Conservation (phyloP, 2,329 filamentous ascomycete genomes). For the Botrytis paeoniae region DNA sequence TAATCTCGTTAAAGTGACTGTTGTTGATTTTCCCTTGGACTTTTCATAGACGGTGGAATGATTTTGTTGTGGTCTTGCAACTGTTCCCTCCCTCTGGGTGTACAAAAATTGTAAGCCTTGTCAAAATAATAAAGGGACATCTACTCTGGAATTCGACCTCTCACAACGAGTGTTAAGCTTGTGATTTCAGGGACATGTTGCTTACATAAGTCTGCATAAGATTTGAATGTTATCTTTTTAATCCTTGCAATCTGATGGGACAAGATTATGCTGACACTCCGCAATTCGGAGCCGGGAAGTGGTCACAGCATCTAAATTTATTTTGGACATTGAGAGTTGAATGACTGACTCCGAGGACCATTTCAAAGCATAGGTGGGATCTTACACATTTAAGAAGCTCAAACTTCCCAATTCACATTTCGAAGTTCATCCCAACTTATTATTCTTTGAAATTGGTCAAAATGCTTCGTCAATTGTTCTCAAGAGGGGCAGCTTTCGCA, state of each 20-base stretch:
- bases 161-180: neutral
- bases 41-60: neutral
- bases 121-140: neutral
- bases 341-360: neutral
- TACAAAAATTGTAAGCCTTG: neutral
- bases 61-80: neutral
- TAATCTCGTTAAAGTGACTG: neutral
- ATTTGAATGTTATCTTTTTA: neutral
- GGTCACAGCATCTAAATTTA: conserved; percentile 1
- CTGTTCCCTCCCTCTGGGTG: neutral
- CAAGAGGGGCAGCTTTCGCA: conserved; percentile 42
- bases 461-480: conserved; percentile 49
- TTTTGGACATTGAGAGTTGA: neutral
- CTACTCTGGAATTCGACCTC: neutral
- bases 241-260: conserved; percentile 4
- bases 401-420: neutral
- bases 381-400: conserved; percentile 1
- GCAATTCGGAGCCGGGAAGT: conserved; percentile 13
- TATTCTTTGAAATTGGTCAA: conserved; percentile 20
- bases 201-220: conserved; percentile 13
- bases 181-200: neutral
- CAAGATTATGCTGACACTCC: conserved; percentile 5
- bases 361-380: conserved; percentile 4
- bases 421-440: neutral
- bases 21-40: neutral